Evolutionary conservation across 257 asterid genomes (phyloP).

Genomic region (Lithospermum erythrorhizon): DNA sequence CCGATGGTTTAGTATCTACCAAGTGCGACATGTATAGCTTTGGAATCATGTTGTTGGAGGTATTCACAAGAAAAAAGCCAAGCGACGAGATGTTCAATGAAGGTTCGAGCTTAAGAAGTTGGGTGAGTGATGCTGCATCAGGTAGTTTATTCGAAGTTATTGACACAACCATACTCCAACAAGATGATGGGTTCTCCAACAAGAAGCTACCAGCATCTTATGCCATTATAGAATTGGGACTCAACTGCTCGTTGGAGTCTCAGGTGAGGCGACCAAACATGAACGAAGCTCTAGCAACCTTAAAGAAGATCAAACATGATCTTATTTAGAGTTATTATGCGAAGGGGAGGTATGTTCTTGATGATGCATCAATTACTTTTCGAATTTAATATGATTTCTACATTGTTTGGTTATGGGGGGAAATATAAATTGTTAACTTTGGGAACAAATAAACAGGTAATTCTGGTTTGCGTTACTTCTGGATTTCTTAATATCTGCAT

Average conservation of each 20-base stretch:
- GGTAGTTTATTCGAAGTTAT: neutral
- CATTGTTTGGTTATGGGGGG: no score
- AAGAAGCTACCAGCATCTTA: neutral
- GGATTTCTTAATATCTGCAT: no score
- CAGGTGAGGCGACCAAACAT: neutral
- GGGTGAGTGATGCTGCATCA: neutral
- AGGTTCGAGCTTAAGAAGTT: neutral
- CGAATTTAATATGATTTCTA: no score
- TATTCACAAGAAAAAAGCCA: neutral
- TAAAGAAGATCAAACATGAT: neutral
- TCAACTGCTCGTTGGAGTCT: neutral
- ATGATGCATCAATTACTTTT: no score
- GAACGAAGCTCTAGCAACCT: neutral
- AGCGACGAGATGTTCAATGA: neutral
- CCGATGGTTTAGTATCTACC: neutral
- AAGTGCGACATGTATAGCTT: neutral
- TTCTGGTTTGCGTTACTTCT: no score
- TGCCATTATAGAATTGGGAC: neutral
- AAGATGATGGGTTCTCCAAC: neutral
- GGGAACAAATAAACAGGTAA: no score
- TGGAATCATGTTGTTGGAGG: neutral
- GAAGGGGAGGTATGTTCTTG: no score
- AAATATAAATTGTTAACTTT: no score
- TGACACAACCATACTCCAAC: neutral
- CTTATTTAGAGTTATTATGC: neutral